Percentiles rank a stretch among this genome's conserved stretches.
Evolutionary conservation across 345 rosid genomes (phyloP).

Genomic region (Moricandia moricandioides): DNA sequence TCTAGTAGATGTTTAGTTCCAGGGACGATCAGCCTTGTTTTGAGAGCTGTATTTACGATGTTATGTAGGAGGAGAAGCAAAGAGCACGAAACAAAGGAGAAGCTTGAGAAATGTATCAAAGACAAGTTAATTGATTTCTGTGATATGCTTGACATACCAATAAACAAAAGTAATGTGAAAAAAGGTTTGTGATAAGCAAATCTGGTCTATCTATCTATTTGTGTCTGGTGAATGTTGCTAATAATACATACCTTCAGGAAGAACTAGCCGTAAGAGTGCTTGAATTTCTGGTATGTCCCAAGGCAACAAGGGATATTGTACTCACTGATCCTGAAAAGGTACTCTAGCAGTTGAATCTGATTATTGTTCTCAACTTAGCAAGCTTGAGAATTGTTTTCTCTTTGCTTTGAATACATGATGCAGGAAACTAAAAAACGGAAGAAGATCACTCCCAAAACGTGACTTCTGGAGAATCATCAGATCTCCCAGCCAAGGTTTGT

Average conservation of each 20-base stretch:
- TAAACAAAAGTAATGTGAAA: constrained; percentile 57
- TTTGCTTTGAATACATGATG: constrained; percentile 22
- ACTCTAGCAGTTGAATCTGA: constrained; percentile 5
- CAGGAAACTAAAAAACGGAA: constrained; percentile 79
- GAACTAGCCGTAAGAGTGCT: constrained; percentile 74
- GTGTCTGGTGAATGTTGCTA: not conserved
- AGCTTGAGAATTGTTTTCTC: not conserved
- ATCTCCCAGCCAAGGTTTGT: constrained; percentile 62
- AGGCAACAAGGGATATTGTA: constrained; percentile 69
- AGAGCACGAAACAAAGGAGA: constrained; percentile 74
- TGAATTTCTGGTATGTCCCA: constrained; percentile 85
- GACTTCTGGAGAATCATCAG: constrained; percentile 52
- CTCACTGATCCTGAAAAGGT: constrained; percentile 88
- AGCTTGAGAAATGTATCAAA: constrained; percentile 85
- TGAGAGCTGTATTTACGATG: constrained; percentile 11
- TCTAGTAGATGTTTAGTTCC: constrained; percentile 2
- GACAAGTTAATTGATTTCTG: constrained; percentile 87
- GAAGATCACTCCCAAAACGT: constrained; percentile 36
- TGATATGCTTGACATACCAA: constrained; percentile 82
- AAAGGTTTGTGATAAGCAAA: constrained; percentile 48
- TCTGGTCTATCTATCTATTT: not conserved
- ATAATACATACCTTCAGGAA: constrained; percentile 52
- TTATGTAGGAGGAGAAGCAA: constrained; percentile 64
- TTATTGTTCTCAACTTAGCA: not conserved
- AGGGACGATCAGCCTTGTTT: not conserved